A percentile compares a stretch with the other conserved stretches of the same genome.
These are phyloP conservation scores for Leishmania martiniquensis DNA, from an alignment of 208 protist genomes.

Conservation along the genomic window DNA sequence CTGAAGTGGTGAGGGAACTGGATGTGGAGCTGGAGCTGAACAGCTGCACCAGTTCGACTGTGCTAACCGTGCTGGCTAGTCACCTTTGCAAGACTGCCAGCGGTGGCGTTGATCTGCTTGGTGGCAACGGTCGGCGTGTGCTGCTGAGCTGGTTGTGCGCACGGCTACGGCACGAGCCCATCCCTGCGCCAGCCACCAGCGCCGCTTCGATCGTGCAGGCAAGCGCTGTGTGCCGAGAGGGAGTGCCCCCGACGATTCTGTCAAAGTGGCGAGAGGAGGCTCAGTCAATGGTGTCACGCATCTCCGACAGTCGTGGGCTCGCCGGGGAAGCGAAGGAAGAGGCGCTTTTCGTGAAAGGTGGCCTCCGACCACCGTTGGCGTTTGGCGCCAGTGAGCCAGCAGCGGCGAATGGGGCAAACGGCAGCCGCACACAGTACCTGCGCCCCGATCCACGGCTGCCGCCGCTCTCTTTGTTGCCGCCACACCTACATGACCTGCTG, in stretches of 20 bases:
- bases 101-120: constrained; percentile 35
- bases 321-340: neutral
- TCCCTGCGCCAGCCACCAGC: neutral
- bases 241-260: constrained; percentile 7
- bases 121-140: constrained; percentile 8
- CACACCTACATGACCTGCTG: constrained; percentile 53
- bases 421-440: neutral
- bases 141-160: constrained; percentile 35
- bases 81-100: constrained; percentile 31
- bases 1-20: constrained; percentile 15
- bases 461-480: constrained; percentile 28
- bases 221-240: constrained; percentile 7
- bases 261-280: constrained; percentile 4
- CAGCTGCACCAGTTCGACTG: constrained; percentile 29
- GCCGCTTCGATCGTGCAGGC: neutral
- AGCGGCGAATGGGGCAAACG: neutral
- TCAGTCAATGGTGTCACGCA: neutral
- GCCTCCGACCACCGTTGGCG: neutral
- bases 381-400: neutral
- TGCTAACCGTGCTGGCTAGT: constrained; percentile 27
- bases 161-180: constrained; percentile 24
- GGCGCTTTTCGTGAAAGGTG: neutral
- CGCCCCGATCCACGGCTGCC: constrained; percentile 3
- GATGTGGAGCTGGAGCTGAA: constrained; percentile 22
- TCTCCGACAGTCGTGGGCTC: neutral